A percentile compares a stretch with the other conserved stretches of the same genome.
phyloP scores from a whole-genome alignment of 2,329 filamentous ascomycete species.

The Botrytis aclada region DNA sequence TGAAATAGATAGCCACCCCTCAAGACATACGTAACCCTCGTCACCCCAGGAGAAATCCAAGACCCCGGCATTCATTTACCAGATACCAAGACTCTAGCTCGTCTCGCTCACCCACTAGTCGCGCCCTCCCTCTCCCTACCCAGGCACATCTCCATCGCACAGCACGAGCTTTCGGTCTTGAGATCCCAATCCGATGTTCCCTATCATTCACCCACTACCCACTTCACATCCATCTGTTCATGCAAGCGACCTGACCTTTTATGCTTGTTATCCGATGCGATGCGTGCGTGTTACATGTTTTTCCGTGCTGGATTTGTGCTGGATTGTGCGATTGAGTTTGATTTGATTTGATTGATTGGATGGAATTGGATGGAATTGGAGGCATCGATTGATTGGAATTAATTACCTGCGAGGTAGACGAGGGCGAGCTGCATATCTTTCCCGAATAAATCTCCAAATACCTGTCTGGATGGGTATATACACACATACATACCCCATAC shows the following conservation, averaged over 20 bases:
- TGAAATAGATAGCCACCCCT: neutral
- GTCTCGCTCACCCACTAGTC: too few species aligned
- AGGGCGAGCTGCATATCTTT: neutral
- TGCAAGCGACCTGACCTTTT: neutral
- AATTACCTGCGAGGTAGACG: neutral
- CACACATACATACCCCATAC: too few species aligned
- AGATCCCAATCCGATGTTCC: neutral
- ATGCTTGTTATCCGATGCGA: neutral
- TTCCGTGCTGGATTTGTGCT: neutral
- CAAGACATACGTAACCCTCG: neutral
- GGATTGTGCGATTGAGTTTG: too few species aligned
- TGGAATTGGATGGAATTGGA: too few species aligned
- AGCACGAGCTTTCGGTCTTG: too few species aligned
- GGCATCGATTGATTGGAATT: neutral
- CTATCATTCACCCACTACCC: too few species aligned
- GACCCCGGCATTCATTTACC: neutral
- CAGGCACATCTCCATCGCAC: too few species aligned
- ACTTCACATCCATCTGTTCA: neutral
- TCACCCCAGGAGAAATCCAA: neutral
- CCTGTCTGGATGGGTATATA: too few species aligned
- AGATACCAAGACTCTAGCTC: neutral
- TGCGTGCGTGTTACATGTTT: neutral
- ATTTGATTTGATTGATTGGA: too few species aligned
- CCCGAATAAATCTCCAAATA: neutral
- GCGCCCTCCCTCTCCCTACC: too few species aligned